Evolutionary conservation across 2,329 filamentous ascomycete genomes (phyloP), one percentile per base, ranked within the genome.

Genomic region (Aspergillus sp.): DNA sequence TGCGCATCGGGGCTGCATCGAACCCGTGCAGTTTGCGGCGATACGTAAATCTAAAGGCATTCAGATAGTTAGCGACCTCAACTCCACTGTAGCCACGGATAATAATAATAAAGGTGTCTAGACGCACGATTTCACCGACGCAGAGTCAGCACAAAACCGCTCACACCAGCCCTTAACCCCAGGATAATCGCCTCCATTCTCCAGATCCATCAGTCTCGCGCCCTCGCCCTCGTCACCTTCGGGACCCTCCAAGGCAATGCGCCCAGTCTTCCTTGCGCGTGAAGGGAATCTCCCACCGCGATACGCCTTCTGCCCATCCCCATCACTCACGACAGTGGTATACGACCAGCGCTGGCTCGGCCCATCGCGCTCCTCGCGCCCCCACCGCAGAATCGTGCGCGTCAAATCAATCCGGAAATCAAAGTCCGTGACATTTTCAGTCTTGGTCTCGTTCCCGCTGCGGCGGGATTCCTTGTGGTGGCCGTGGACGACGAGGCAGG

Each of bases 401-500:
- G 34, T 62, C 55, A 68, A 45, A 24, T 73, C 64, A 7, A 72
- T 58, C 13, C 59, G 56, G 48, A 73, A 73, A 42, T 68, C 56
- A 50, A 73, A 73, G 58, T 73, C 71, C 5, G 61, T 60, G 12
- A 73, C 63, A 1, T 60, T 64, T 34, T 69, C 62, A 4, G 55
- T 66, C n/a, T 67, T 63, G 18, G 65, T 64, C 48, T 57, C 52
- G 30, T 63, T 59, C 11, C 55, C 50, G 26, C 52, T 44, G 11
- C 53, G 51, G 4, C 49, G 52, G 3, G 72, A 78, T 67, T 83
- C 74, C 12, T 64, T 72, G 69, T 87, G 85, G 4, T 78, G 79
- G 52, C 85, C 85, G 32, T 76, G 73, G 42, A 88, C 70, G 48
- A 76, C 77, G 8, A 86, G 76, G 51, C 74, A 79, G 0, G 81